These are phyloP conservation scores for Aspergillus ibericus DNA, from an alignment of 2,329 filamentous ascomycete species.

Conservation along the genomic window DNA sequence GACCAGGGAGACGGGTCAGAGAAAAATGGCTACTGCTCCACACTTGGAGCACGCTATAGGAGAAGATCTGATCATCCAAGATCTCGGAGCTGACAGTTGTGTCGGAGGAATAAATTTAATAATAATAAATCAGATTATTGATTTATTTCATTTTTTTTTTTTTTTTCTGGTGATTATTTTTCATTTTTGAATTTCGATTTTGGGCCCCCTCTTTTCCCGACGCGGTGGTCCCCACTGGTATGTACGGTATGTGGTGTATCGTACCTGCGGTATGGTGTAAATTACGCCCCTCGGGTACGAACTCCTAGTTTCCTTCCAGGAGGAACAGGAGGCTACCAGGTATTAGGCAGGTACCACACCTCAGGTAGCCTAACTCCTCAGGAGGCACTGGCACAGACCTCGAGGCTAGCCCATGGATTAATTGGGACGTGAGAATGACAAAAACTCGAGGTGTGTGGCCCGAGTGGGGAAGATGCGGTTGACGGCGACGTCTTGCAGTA, in stretches of 20 bases:
- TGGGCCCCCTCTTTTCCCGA: neutral
- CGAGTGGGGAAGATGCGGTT: conserved; percentile 5
- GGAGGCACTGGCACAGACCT: conserved; percentile 1
- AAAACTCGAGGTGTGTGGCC: neutral
- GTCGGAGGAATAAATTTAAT: conserved; percentile 26
- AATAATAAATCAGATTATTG: conserved; percentile 11
- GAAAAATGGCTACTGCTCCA: conserved; percentile 33
- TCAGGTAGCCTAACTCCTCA: neutral
- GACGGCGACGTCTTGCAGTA: conserved; percentile 11
- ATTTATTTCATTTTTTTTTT: conserved; percentile 2
- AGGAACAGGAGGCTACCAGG: neutral
- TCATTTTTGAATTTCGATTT: conserved; percentile 11
- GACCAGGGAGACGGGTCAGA: conserved; percentile 38
- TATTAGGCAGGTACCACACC: conserved; percentile 1
- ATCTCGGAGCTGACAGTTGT: conserved; percentile 41
- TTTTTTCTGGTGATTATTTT: too few relatives aligned
- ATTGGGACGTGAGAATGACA: neutral
- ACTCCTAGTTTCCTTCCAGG: neutral
- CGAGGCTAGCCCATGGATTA: neutral
- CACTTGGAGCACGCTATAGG: conserved; percentile 35
- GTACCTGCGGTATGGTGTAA: neutral
- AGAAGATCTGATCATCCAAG: conserved; percentile 44
- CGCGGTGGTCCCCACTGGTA: neutral
- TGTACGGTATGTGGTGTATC: conserved; percentile 1
- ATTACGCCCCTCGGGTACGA: neutral